Evolutionary conservation across 1,284 basidiomycete species (phyloP).

Genomic region (Exobasidium cylindrosporum): DNA sequence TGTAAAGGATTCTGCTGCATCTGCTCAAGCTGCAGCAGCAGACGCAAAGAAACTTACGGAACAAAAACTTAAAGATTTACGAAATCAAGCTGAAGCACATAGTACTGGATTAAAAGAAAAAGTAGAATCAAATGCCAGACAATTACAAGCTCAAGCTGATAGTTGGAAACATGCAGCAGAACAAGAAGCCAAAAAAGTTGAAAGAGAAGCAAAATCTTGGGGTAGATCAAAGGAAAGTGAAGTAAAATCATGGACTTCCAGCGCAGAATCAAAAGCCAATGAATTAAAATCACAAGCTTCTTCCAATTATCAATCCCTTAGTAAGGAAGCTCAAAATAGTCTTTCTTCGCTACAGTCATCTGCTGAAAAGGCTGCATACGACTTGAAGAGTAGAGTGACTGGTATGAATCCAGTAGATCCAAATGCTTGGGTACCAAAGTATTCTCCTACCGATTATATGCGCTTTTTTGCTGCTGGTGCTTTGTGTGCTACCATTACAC

Average conservation of each 20-base stretch:
- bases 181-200: background rate
- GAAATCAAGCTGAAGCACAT: too few species aligned
- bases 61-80: too few species aligned
- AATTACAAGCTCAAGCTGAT: background rate
- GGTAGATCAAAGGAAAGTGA: background rate
- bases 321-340: background rate
- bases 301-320: background rate
- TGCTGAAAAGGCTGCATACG: background rate
- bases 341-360: background rate
- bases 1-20: too few species aligned
- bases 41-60: too few species aligned
- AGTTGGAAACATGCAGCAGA: background rate
- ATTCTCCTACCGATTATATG: conserved; percentile 46
- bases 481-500: conserved; percentile 56
- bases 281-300: background rate
- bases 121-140: background rate
- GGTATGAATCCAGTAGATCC: background rate
- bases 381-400: background rate
- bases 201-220: background rate
- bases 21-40: too few species aligned
- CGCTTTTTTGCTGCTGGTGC: conserved; percentile 57
- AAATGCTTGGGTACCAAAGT: conserved; percentile 22
- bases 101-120: too few species aligned
- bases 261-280: background rate
- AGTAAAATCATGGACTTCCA: background rate